Conservation (phyloP, 768 basidiomycete species). For the Leucocoprinus birnbaumii region DNA sequence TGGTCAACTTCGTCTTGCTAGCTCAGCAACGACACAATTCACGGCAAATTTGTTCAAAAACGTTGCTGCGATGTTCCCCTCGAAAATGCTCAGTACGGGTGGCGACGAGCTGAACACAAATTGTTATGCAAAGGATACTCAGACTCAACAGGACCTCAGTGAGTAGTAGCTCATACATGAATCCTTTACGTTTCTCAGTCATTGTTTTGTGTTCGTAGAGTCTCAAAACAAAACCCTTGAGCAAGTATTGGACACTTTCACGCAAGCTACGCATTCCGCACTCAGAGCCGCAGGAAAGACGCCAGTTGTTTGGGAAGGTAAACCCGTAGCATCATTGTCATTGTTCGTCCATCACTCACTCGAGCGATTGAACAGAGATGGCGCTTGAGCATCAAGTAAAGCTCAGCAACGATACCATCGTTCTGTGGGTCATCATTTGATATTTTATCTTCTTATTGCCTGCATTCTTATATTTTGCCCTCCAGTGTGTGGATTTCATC, state of each 20-base stretch:
- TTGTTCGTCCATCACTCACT: slow-evolving; percentile 7
- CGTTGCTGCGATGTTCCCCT: slow-evolving; percentile 48
- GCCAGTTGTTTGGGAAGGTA: slow-evolving; percentile 82
- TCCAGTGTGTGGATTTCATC: slow-evolving; percentile 72
- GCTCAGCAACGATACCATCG: slow-evolving; percentile 45
- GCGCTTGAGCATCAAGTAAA: slow-evolving; percentile 48
- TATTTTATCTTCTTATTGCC: not conserved
- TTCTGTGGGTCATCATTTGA: slow-evolving; percentile 35
- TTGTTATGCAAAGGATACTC: slow-evolving; percentile 60
- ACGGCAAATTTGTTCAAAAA: slow-evolving; percentile 50
- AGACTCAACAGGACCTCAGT: slow-evolving; percentile 55
- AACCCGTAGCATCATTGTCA: not conserved
- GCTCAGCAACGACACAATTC: slow-evolving; percentile 56
- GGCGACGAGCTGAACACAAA: slow-evolving; percentile 77
- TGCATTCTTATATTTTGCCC: not conserved
- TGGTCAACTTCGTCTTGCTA: slow-evolving; percentile 77
- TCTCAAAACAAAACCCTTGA: slow-evolving; percentile 49
- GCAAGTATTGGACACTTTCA: slow-evolving; percentile 62
- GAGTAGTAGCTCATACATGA: slow-evolving; percentile 8
- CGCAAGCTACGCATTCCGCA: slow-evolving; percentile 50
- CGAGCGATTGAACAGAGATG: slow-evolving; percentile 61
- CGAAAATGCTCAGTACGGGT: slow-evolving; percentile 70
- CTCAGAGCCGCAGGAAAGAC: slow-evolving; percentile 58
- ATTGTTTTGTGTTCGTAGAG: slow-evolving; percentile 15
- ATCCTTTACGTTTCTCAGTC: not conserved